Base-by-base conservation (phyloP, 257 asterid species). In the Thymus quinquecostatus region DNA sequence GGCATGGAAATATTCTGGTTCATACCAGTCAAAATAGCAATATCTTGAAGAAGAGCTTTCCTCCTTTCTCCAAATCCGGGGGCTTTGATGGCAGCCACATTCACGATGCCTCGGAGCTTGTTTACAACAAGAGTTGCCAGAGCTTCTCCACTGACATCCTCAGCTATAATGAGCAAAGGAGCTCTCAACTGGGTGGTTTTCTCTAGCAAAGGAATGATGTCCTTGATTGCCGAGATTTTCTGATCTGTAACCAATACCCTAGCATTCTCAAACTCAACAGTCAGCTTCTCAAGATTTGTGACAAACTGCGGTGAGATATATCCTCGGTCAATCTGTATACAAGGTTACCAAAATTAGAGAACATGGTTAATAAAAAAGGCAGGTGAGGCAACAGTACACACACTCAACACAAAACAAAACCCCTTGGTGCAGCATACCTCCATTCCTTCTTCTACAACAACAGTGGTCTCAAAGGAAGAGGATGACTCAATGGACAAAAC, bases 371-470 rank as follows among this genome's bases (percentile, higher is more conserved):
- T 14, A 3, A 28, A 36, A 44, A 44, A 33, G n/a, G 29, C 2
- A 28, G 21, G 43, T 21, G 21, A 30, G 6, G 56, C 30, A 4
- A 6, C 3, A 51, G 58, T 32, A 5, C 43, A 6, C 64, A 5
- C 51, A n/a, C 33, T 21, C 10, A 43, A 14, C 2, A 60, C 6
- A n/a, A 30, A 30, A 7, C 49, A 60, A 34, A 55, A 5, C 12
- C 27, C 45, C 8, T 5, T 2, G 11, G 72, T 0, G 40, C 36
- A 56, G 12, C 88, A 21, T 11, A 92, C 98, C 98, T 93, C 98
- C 98, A 93, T 94, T 75, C 97, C 97, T 72, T 94, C 97, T 86
- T 94, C 98, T 55, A 94, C 97, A 59, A 86, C 96, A 38, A 94
- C 91, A 13, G 98, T 89, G 5, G 98, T 94, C 81, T 91, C 97